Evolutionary conservation across 1,284 basidiomycete species (phyloP), one percentile per base, ranked within the genome.

Genomic region (Ganoderma boninense): DNA sequence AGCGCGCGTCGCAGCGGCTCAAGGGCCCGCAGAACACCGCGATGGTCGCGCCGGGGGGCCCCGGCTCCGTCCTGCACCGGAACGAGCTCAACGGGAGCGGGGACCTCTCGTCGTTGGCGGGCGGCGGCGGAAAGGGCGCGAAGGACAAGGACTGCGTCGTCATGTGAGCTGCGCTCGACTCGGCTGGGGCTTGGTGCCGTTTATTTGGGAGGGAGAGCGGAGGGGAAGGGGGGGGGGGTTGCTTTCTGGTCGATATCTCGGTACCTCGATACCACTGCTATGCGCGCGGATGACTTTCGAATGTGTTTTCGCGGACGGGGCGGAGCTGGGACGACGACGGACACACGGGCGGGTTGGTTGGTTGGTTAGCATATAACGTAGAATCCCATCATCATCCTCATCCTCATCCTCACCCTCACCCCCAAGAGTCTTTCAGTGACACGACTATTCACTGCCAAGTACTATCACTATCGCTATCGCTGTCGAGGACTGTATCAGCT

Each of bases 1-100:
- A 96, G 81, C 94, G 97, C 69, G 97, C 97, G 0, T 85, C 88
- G 18, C 95, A 97, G 79, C 91, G 98, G 62, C 84, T 99, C n/a
- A 91, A 89, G 80, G 88, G 87, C 18, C 84, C 86, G n/a, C 83
- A 86, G 64, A 86, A 81, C 60, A 87, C 86, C 44, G 89, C 89
- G 3, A 80, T 88, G 70, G 82, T 82, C 65, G 84, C 85, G 64
- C 88, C 90, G 1, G 90, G 90, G 56, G 89, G 89, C 43, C 84
- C 90, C 0, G 88, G 87, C 43, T 84, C 90, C 3, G 86, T 92
- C 5, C 79, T 91, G 59, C 84, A 87, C 75, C 83, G 90, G 73
- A 82, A 84, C 72, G 85, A 86, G 62, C 38, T 38, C 38, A 83
- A 83, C 60, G 84, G 84, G 38, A 79, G 77, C 13, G 84, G 71